A percentile compares a stretch with the other conserved stretches of the same genome.
phyloP scores from a whole-genome alignment of 306 rosid species.

The Prosopis cineraria region DNA sequence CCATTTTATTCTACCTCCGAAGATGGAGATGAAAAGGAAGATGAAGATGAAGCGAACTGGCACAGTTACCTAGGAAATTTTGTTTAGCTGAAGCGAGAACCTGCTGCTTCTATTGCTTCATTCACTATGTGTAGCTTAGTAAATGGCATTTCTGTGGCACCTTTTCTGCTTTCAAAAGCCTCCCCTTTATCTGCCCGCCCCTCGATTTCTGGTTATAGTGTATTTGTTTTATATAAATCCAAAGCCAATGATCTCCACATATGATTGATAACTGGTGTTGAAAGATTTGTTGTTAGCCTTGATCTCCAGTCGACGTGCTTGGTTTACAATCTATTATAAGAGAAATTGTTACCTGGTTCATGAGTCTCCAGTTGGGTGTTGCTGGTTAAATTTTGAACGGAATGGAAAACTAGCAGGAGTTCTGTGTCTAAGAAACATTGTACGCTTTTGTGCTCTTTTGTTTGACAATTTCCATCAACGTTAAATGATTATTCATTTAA shows the following conservation, averaged over 20 bases:
- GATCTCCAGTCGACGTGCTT: slow-evolving; percentile 48
- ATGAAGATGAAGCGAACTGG: slow-evolving; percentile 29
- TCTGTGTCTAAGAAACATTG: not conserved
- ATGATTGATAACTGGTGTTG: slow-evolving; percentile 47
- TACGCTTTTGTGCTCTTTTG: not conserved
- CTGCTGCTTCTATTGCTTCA: slow-evolving; percentile 38
- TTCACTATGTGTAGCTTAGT: not conserved
- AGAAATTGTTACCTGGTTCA: slow-evolving; percentile 23
- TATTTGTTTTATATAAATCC: slow-evolving; percentile 35
- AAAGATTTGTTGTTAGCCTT: slow-evolving; percentile 35
- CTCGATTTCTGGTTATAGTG: slow-evolving; percentile 33
- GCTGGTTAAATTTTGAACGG: not conserved
- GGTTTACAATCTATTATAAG: slow-evolving; percentile 39
- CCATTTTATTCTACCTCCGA: slow-evolving; percentile 28
- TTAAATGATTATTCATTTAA: not conserved
- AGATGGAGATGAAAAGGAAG: slow-evolving; percentile 4
- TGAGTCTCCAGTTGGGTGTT: slow-evolving; percentile 5
- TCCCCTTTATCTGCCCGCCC: not conserved
- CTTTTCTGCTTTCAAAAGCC: slow-evolving; percentile 10
- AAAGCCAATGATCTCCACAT: slow-evolving; percentile 50
- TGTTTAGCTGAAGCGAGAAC: slow-evolving; percentile 41
- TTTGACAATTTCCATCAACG: not conserved
- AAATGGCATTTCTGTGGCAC: slow-evolving; percentile 19
- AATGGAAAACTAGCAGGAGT: not conserved
- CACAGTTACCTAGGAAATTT: slow-evolving; percentile 36